Base-by-base conservation (phyloP, 2,329 filamentous ascomycete genomes). In the Calonectria pseudoturangicola region DNA sequence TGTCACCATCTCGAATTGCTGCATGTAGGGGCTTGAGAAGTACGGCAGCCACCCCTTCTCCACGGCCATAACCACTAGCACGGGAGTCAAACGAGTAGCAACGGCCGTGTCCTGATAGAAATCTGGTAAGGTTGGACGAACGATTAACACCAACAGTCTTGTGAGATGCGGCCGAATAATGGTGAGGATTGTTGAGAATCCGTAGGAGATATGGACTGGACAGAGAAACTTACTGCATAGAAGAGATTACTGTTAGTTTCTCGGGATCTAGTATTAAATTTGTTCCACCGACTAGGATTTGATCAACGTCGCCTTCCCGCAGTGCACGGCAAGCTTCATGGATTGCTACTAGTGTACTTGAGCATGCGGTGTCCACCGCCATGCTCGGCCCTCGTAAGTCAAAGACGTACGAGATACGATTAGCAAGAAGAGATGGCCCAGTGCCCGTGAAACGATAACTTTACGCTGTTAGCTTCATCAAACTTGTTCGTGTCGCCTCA, bases 11-110 rank as follows among this genome's bases (percentile, higher is more conserved):
- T 21, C 41, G 13, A n/a, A 64, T 64, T 2, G 60, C 60, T 16
- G 25, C 16, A 33, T 28, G 27, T 18, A 64, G 43, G 9, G 39
- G 60, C 43, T 64, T 64, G 3, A 64, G 16, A 21, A 64, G 25
- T 18, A 64, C 43, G 7, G 60, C 41, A 64, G 60, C 60, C 25
- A 64, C 60, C n/a, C 60, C 60, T 64, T 64, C 60, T 4, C 60
- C 60, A 15, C 60, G 60, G 6, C 36, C 39, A 28, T 64, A 64
- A 9, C 58, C 58, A 28, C 43, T 64, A 15, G 60, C 60, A 47
- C 60, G 60, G 16, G 39, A 45, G 60, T 64, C 60, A 7, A 64
- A 64, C 10, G 36, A 25, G 27, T 47, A 64, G 43, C 36, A 64
- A n/a, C 41, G 41, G 12, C 60, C 60, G 18, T 64, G 39, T 21